phyloP scores from a whole-genome alignment of 169 alveolate species.

The Plasmodium knowlesi region DNA sequence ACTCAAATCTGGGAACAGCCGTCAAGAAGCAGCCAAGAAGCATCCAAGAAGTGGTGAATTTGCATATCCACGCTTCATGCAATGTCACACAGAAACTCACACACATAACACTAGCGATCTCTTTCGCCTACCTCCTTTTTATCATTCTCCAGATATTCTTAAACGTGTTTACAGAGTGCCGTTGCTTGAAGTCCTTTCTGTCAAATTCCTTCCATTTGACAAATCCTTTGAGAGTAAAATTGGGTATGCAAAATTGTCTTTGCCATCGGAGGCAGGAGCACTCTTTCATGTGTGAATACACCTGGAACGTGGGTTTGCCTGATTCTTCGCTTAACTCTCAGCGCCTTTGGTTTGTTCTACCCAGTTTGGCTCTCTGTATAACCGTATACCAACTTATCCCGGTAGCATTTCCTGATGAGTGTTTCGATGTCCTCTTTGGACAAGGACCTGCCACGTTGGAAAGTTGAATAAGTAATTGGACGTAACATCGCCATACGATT shows the following conservation, averaged over 20 bases:
- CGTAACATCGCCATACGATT: not conserved
- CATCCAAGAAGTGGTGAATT: not conserved
- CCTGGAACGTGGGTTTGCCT: not conserved
- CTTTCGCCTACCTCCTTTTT: conserved; percentile 23
- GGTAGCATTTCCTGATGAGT: conserved; percentile 45
- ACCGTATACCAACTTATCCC: conserved; percentile 62
- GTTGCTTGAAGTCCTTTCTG: conserved; percentile 14
- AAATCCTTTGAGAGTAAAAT: conserved; percentile 5
- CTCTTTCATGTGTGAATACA: not conserved
- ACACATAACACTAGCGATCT: not conserved
- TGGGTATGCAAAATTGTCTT: not conserved
- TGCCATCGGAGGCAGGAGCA: not conserved
- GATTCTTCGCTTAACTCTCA: not conserved
- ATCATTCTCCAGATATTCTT: conserved; percentile 65
- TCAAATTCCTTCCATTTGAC: conserved; percentile 57
- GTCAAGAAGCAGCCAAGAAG: not conserved
- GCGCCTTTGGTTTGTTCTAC: not conserved
- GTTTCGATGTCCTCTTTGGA: conserved; percentile 19
- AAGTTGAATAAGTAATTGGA: not conserved
- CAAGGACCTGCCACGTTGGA: not conserved
- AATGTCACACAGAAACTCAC: not conserved
- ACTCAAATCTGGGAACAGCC: not conserved
- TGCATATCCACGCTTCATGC: not conserved
- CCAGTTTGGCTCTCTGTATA: not conserved
- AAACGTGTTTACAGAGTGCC: conserved; percentile 30